Evolutionary conservation across 257 asterid genomes (phyloP), one percentile per base, ranked within the genome.

Genomic region (Solanum sparsipilum): DNA sequence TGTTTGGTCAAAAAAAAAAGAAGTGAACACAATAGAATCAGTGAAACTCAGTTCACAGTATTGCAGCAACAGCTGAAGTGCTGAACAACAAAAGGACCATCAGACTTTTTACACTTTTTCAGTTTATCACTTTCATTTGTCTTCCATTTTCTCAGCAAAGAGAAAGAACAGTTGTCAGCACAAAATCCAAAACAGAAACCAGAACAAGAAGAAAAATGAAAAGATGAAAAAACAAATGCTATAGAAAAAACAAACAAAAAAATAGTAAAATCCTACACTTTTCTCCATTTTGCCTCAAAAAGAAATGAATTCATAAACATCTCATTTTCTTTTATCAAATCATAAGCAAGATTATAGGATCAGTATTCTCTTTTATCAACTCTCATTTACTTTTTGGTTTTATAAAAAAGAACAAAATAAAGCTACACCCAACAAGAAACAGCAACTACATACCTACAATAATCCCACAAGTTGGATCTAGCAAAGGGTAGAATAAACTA

Each of bases 1-100:
- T 79, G 85, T 48, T 79, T 79, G 67, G 67, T 44, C 67, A 68
- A 38, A 75, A 88, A 75, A 52, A 13, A 83, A 84, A 72, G 44
- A 48, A 87, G 84, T 71, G 91, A 90, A 89, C 88, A 86, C 82
- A 72, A 83, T 65, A 87, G 60, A 84, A 74, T 84, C 85, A 88
- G 89, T 85, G 89, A 86, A 91, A 84, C 83, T 88, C 88, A 88
- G 52, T 86, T 87, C 67, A 87, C 84, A 86, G 87, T 88, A 67
- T 86, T 85, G 73, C 88, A 85, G 60, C 58, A 75, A 27, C 75
- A 29, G 75, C 63, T 78, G n/a, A 41, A 78, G 78, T 83, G 89
- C 70, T 89, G 87, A 81, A 89, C 86, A 87, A 84, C 70, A 29
- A 88, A 78, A 88, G 84, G 31, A 74, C 52, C 84, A 88, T 73